Conservation (phyloP, 139 green algal genomes). For the Pleodorina starrii region DNA sequence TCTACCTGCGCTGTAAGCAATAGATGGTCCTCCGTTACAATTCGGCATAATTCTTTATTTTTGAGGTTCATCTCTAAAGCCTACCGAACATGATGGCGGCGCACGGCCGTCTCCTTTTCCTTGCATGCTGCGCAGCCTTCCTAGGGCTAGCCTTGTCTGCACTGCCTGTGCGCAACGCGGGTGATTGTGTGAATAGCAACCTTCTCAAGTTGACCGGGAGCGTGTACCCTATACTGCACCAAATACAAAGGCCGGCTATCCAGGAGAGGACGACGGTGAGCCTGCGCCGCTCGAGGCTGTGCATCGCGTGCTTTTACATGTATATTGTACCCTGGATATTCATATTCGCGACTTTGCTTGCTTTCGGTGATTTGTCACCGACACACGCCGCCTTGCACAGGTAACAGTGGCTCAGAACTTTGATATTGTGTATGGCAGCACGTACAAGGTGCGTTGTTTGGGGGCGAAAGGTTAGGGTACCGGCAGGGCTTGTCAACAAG, state of each 20-base stretch:
- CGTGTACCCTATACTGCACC: not conserved
- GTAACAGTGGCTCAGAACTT: constrained; percentile 75
- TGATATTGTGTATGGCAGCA: constrained; percentile 72
- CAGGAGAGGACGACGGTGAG: constrained; percentile 31
- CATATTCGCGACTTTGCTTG: too few relatives aligned
- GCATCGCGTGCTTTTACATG: too few relatives aligned
- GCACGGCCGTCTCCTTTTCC: not conserved
- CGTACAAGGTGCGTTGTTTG: constrained; percentile 69
- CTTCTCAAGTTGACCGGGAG: not conserved
- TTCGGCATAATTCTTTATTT: too few relatives aligned
- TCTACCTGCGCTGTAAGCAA: too few relatives aligned
- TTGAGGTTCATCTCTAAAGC: too few relatives aligned
- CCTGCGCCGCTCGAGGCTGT: too few relatives aligned
- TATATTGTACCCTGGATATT: too few relatives aligned
- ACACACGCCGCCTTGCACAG: constrained; percentile 48
- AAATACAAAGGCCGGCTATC: not conserved
- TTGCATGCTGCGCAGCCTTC: constrained; percentile 1
- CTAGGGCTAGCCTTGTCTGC: constrained; percentile 4
- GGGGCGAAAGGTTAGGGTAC: too few relatives aligned
- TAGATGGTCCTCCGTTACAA: too few relatives aligned
- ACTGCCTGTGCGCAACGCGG: not conserved
- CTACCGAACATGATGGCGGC: not conserved
- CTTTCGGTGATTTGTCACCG: too few relatives aligned
- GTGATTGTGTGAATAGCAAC: not conserved
- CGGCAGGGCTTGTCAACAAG: too few relatives aligned